Conservation (phyloP, 345 rosid genomes). For the Eucalyptus pauciflora region DNA sequence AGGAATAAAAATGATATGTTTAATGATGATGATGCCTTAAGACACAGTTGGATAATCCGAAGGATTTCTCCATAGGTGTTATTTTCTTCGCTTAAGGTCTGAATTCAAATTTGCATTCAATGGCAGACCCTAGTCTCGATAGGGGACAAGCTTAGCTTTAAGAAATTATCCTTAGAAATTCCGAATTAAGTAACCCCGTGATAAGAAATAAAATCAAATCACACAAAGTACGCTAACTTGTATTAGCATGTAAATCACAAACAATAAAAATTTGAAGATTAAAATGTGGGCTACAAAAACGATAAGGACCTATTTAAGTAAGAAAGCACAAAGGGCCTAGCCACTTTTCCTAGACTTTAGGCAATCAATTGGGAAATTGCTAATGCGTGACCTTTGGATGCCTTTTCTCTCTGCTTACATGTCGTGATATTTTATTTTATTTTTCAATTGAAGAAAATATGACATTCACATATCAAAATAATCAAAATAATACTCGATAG, state of each 20-base stretch:
- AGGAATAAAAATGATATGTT: not conserved
- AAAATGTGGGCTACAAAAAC: not conserved
- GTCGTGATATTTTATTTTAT: not conserved
- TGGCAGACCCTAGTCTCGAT: not conserved
- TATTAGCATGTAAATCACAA: not conserved
- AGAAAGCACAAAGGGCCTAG: not conserved
- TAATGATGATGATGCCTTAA: not conserved
- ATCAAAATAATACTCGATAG: not conserved
- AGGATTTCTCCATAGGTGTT: not conserved
- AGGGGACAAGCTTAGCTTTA: not conserved
- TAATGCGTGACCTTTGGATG: not conserved
- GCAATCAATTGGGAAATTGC: not conserved
- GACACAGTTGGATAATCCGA: not conserved
- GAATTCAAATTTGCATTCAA: not conserved
- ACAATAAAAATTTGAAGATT: not conserved
- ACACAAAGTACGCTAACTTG: not conserved
- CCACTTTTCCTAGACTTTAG: not conserved
- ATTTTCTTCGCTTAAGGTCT: not conserved
- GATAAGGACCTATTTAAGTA: not conserved
- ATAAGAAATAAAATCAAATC: not conserved
- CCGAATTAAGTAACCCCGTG: not conserved
- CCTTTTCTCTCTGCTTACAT: not conserved
- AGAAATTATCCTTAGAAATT: not conserved
- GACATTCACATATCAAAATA: not conserved
- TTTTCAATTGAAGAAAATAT: too few species aligned